Percentiles rank a stretch among this genome's conserved stretches.
phyloP scores from a whole-genome alignment of 176 grass and related monocot genomes.

The Triticum timopheevii region DNA sequence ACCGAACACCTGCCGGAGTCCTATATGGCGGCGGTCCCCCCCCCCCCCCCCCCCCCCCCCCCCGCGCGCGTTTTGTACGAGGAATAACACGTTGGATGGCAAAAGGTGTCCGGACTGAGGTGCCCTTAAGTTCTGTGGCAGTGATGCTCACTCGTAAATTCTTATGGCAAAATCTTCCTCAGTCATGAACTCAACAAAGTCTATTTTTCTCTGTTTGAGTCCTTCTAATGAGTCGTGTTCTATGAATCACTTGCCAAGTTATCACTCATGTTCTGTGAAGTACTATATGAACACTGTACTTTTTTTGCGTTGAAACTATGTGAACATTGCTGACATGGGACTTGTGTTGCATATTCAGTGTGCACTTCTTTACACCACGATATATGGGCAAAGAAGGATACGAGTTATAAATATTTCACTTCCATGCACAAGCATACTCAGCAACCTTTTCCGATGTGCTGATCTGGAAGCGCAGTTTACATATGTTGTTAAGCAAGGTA shows the following conservation, averaged over 20 bases:
- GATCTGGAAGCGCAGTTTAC: slow-evolving; percentile 83
- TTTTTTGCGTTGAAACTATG: not conserved
- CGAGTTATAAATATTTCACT: slow-evolving; percentile 79
- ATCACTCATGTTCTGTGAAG: too few relatives aligned
- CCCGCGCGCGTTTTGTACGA: too few relatives aligned
- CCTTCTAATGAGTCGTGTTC: not conserved
- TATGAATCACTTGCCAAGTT: not conserved
- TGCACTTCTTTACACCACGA: slow-evolving; percentile 77
- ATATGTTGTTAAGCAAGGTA: slow-evolving; percentile 85
- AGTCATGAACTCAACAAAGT: not conserved
- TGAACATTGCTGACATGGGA: slow-evolving; percentile 12
- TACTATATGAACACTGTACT: too few relatives aligned
- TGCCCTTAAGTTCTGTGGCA: not conserved
- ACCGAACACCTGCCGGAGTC: too few relatives aligned
- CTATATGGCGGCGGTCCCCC: too few relatives aligned
- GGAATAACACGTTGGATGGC: too few relatives aligned
- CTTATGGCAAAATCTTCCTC: not conserved
- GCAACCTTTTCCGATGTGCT: slow-evolving; percentile 75
- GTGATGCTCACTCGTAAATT: slow-evolving; percentile 2
- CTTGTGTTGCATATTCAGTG: slow-evolving; percentile 54
- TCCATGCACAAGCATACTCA: slow-evolving; percentile 67
- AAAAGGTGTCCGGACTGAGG: too few relatives aligned
- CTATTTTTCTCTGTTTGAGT: slow-evolving; percentile 2
- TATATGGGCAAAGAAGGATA: slow-evolving; percentile 90
- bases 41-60: too few relatives aligned